These are phyloP conservation scores for Yamadazyma conglobata DNA, from an alignment of 1,139 yeast genomes.

Conservation along the genomic window DNA sequence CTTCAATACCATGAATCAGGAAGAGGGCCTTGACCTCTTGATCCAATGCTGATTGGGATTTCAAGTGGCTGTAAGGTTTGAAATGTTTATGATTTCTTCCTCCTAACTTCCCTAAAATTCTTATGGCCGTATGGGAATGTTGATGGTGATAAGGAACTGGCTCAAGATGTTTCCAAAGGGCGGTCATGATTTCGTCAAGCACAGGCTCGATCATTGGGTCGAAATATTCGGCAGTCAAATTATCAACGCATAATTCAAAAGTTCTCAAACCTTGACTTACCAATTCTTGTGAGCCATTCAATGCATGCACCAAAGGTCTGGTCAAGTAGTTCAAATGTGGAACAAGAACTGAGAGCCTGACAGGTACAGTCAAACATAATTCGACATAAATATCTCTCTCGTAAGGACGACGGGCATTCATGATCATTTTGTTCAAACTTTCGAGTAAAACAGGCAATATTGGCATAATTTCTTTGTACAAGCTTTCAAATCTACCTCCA, in stretches of 20 bases:
- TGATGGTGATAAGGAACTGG: constrained; percentile 93
- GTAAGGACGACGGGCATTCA: constrained; percentile 81
- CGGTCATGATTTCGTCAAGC: constrained; percentile 87
- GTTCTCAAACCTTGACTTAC: constrained; percentile 94
- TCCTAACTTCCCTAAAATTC: constrained; percentile 92
- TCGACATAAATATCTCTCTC: constrained; percentile 94
- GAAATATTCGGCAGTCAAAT: constrained; percentile 90
- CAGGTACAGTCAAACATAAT: constrained; percentile 92
- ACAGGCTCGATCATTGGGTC: constrained; percentile 97
- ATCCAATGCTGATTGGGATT: constrained; percentile 53
- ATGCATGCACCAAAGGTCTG: constrained; percentile 86
- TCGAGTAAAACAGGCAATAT: constrained; percentile 82
- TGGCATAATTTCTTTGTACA: constrained; percentile 91
- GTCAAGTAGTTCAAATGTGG: constrained; percentile 87
- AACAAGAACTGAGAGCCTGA: constrained; percentile 83
- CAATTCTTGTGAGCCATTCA: constrained; percentile 86
- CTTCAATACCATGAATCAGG: constrained; percentile 64
- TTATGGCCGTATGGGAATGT: constrained; percentile 90
- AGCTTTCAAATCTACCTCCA: constrained; percentile 90
- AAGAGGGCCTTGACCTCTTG: constrained; percentile 70
- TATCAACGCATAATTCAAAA: constrained; percentile 94
- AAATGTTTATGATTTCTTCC: constrained; percentile 90
- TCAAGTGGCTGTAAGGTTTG: constrained; percentile 66
- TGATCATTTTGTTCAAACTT: constrained; percentile 76
- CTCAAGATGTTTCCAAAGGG: constrained; percentile 84